Percentiles rank a stretch among this genome's conserved stretches.
Conservation (phyloP, 2,329 filamentous ascomycete species). For the Trichoderma koningiopsis region DNA sequence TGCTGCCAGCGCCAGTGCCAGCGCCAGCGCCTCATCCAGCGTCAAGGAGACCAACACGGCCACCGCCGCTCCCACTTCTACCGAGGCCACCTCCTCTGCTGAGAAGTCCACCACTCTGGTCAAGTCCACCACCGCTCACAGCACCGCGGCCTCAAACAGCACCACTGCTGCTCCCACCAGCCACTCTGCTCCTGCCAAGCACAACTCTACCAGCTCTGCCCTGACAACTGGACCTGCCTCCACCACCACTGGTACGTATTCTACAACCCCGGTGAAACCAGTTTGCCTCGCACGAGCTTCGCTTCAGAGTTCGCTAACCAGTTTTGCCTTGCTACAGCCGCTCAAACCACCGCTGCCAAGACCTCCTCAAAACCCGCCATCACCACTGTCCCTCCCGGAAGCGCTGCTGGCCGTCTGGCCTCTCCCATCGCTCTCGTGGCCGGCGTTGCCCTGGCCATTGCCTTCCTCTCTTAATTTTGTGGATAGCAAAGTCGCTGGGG, state of each 20-base stretch:
- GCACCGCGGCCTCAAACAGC: conserved; percentile 29
- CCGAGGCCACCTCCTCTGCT: conserved; percentile 21
- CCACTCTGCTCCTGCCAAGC: conserved; percentile 12
- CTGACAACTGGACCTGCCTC: background rate
- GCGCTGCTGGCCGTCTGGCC: conserved; percentile 37
- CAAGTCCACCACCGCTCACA: conserved; percentile 23
- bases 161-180: conserved; percentile 30
- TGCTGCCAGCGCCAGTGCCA: background rate
- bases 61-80: conserved; percentile 11
- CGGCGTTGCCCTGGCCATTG: conserved; percentile 40
- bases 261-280: background rate
- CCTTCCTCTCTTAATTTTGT: conserved; percentile 37
- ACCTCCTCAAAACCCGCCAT: conserved; percentile 28
- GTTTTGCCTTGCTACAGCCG: background rate
- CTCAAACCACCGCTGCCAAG: conserved; percentile 23
- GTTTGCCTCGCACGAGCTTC: conserved; percentile 8
- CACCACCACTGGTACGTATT: conserved; percentile 20
- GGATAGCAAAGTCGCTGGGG: background rate
- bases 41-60: conserved; percentile 20
- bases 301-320: conserved; percentile 15
- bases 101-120: background rate
- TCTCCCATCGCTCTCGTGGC: conserved; percentile 40
- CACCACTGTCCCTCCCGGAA: conserved; percentile 35
- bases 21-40: conserved; percentile 13
- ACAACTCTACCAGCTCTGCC: conserved; percentile 18